A percentile compares a stretch with the other conserved stretches of the same genome.
Conservation (phyloP, 148 eudicot species). For the Diospyros kaki region DNA sequence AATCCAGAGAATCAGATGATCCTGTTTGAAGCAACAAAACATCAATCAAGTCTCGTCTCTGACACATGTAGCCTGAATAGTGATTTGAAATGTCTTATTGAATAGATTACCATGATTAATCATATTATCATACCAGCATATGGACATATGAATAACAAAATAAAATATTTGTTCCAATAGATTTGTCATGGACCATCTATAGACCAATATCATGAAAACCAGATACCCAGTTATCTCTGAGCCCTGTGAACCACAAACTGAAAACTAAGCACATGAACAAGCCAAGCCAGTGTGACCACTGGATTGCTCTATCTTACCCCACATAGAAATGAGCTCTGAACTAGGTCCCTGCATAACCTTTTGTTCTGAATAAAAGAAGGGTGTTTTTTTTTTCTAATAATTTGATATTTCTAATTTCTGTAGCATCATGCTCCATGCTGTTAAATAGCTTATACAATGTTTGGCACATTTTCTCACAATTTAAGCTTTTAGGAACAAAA, state of each 20-base stretch:
- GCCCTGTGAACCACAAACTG: background rate
- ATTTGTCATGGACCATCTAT: background rate
- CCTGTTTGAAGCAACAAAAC: constrained; percentile 39
- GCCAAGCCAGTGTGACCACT: background rate
- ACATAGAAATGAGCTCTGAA: background rate
- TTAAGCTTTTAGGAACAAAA: no score
- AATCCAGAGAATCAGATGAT: constrained; percentile 25
- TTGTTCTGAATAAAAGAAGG: background rate
- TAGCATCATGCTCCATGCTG: background rate
- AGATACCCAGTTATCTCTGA: background rate
- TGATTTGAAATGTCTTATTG: background rate
- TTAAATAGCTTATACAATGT: background rate
- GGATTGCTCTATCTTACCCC: background rate
- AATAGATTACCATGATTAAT: constrained; percentile 6
- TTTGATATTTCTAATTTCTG: background rate
- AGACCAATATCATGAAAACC: background rate
- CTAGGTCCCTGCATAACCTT: background rate
- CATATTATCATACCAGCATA: background rate
- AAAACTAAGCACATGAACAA: background rate
- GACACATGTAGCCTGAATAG: background rate
- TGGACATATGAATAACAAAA: background rate
- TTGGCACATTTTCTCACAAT: no score
- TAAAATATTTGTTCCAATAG: background rate
- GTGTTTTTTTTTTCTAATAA: background rate
- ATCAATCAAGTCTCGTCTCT: background rate